Evolutionary conservation across 805 yeast species (phyloP).

Genomic region (Candida boleticola): DNA sequence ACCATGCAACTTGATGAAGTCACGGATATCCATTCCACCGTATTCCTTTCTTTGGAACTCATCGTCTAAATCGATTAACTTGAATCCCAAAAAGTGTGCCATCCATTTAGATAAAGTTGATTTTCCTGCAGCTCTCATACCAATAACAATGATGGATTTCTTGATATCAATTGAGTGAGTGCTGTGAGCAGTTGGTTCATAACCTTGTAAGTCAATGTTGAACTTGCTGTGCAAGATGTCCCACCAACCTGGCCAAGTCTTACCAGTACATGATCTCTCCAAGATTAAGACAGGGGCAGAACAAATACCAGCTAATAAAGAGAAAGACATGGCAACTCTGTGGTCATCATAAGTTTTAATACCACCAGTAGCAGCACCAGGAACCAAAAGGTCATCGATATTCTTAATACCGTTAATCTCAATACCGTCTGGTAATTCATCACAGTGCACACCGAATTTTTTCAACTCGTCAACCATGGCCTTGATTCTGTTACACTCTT

Average conservation of each 20-base stretch:
- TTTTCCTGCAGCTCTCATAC: slow-evolving; percentile 99
- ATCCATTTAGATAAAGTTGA: slow-evolving; percentile 81
- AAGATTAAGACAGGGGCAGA: slow-evolving; percentile 63
- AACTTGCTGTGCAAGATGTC: slow-evolving; percentile 75
- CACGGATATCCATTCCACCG: slow-evolving; percentile 46
- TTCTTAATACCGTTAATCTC: slow-evolving; percentile 70
- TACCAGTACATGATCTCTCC: slow-evolving; percentile 90
- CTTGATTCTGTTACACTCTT: slow-evolving; percentile 92
- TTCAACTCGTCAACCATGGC: slow-evolving; percentile 91
- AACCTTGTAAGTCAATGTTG: slow-evolving; percentile 67
- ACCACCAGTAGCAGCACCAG: slow-evolving; percentile 52
- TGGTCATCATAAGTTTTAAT: slow-evolving; percentile 89
- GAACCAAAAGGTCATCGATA: slow-evolving; percentile 47
- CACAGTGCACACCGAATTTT: slow-evolving; percentile 84
- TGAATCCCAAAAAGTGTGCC: slow-evolving; percentile 64
- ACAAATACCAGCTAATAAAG: slow-evolving; percentile 77
- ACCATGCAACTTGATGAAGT: slow-evolving; percentile 60
- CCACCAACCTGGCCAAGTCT: slow-evolving; percentile 99
- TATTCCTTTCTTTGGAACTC: slow-evolving; percentile 57
- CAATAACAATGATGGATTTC: slow-evolving; percentile 74
- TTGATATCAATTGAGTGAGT: slow-evolving; percentile 34
- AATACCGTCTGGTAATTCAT: slow-evolving; percentile 90
- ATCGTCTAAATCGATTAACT: slow-evolving; percentile 73
- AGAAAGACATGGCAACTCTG: slow-evolving; percentile 96
- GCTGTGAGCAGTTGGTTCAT: slow-evolving; percentile 43